Base-by-base conservation (phyloP, 2,329 filamentous ascomycete species). In the Graphiopsis chlorocephala region DNA sequence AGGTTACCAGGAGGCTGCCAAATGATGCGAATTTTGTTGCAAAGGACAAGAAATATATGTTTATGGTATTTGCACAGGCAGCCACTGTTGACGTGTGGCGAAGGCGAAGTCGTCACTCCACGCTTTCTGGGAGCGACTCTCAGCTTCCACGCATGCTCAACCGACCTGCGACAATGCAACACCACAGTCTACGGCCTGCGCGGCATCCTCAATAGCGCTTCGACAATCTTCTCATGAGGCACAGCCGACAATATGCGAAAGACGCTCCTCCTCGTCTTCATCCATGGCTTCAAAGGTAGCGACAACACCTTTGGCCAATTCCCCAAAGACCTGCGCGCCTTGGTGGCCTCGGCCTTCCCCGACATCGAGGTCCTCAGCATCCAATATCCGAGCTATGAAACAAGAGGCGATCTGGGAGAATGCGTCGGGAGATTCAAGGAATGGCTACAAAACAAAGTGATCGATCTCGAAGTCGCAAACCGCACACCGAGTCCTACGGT, bases 381-480 rank as follows among this genome's bases (percentile, higher is more conserved):
- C 57, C 86, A 90, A n/a, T 95, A 94, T 75, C 91, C 91, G 35
- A 87, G 86, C 70, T 95, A 89, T 76, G 91, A 94, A 78, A 95
- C 91, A n/a, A 83, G 89, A 65, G 91, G 91, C 17, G 90, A 94
- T 74, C 78, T 95, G 56, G 81, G 83, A 55, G 85, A 89, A 67
- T 90, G 88, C 74, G 90, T 94, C 65, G 81, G 82, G 66, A 83
- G 86, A 29, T 93, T 95, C 78, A 87, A 88, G 69, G 88, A 91
- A 78, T 95, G 91, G 90, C 86, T 98, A 17, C 88, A 93, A 69
- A 90, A 97, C 75, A 91, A 91, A 72, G 91, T 98, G 71, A 97
- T 98, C 72, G 95, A 98, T 77, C 83, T 97, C 72, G 94, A 99
- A 79, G 93, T 97, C 64, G 88, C 85, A 29, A 90, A 91, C 70